Percentiles rank a stretch among this genome's conserved stretches.
Evolutionary conservation across 2,329 filamentous ascomycete genomes (phyloP).

Genomic region (Aureobasidium sp.): DNA sequence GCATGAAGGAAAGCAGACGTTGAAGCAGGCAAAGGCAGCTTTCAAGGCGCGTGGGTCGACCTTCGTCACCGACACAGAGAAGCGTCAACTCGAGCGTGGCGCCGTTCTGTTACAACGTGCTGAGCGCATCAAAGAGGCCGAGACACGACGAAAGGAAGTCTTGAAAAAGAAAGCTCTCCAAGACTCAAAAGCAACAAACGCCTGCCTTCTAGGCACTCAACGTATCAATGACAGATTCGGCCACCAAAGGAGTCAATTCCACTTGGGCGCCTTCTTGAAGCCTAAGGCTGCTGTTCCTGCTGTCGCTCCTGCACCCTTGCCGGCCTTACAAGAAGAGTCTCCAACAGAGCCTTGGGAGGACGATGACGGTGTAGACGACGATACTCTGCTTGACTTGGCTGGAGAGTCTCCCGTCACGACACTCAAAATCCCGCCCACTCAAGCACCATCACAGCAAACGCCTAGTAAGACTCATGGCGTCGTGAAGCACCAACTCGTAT

Average conservation of each 20-base stretch:
- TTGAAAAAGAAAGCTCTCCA: conserved; percentile 25
- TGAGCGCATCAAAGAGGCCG: conserved; percentile 27
- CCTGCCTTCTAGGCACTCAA: conserved; percentile 26
- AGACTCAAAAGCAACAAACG: conserved; percentile 12
- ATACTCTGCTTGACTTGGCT: conserved; percentile 23
- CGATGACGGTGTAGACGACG: conserved; percentile 27
- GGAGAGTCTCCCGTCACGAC: conserved; percentile 8
- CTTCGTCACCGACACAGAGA: conserved; percentile 26
- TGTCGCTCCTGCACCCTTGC: background rate
- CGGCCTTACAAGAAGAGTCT: background rate
- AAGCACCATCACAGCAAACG: background rate
- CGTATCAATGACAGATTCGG: conserved; percentile 28
- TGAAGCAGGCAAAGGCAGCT: conserved; percentile 31
- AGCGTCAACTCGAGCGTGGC: conserved; percentile 28
- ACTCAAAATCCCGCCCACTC: background rate
- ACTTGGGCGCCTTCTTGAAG: conserved; percentile 29
- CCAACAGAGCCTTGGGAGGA: conserved; percentile 12
- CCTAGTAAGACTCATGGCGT: background rate
- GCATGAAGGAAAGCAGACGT: conserved; percentile 23
- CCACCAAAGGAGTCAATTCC: conserved; percentile 30
- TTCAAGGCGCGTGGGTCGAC: conserved; percentile 29
- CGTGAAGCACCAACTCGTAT: background rate
- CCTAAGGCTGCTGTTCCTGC: background rate
- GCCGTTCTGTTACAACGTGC: conserved; percentile 30
- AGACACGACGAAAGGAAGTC: conserved; percentile 26